These are phyloP conservation scores for Ustilago cynodontis DNA, from an alignment of 1,284 basidiomycete species.

Conservation along the genomic window DNA sequence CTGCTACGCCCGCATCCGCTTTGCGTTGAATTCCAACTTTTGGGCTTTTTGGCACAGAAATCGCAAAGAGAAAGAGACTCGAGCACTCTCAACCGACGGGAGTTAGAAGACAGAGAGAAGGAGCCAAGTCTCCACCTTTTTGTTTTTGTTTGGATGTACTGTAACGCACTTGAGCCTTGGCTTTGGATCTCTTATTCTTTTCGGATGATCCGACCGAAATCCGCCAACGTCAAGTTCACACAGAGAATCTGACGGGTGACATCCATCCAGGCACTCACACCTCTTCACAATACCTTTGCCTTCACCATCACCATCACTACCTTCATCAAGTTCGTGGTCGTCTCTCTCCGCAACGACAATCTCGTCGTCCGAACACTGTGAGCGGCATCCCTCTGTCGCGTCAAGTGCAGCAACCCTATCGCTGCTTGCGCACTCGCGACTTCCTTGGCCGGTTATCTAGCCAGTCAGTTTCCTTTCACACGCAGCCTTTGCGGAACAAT, in stretches of 20 bases:
- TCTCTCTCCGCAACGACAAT: neutral
- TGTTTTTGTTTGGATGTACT: neutral
- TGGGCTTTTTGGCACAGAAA: neutral
- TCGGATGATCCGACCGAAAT: slow-evolving; percentile 6
- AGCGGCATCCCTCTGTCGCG: slow-evolving; percentile 2
- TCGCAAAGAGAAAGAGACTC: neutral
- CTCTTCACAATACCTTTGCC: neutral
- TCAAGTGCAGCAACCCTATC: neutral
- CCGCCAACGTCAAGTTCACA: neutral
- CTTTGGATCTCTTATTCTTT: neutral
- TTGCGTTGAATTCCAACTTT: neutral
- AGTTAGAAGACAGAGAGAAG: slow-evolving; percentile 3
- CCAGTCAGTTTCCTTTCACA: neutral
- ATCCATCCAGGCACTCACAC: neutral
- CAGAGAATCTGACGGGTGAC: neutral
- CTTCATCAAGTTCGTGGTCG: neutral
- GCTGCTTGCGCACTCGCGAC: neutral
- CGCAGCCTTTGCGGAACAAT: neutral
- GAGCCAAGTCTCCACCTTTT: neutral
- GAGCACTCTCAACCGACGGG: neutral
- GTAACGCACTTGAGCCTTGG: slow-evolving; percentile 1
- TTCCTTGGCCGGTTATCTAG: slow-evolving; percentile 3
- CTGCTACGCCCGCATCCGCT: neutral
- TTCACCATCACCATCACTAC: neutral
- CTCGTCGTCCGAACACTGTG: neutral